These are phyloP conservation scores for Gnomoniopsis sp. DNA, from an alignment of 2,329 filamentous ascomycete species.

Conservation along the genomic window DNA sequence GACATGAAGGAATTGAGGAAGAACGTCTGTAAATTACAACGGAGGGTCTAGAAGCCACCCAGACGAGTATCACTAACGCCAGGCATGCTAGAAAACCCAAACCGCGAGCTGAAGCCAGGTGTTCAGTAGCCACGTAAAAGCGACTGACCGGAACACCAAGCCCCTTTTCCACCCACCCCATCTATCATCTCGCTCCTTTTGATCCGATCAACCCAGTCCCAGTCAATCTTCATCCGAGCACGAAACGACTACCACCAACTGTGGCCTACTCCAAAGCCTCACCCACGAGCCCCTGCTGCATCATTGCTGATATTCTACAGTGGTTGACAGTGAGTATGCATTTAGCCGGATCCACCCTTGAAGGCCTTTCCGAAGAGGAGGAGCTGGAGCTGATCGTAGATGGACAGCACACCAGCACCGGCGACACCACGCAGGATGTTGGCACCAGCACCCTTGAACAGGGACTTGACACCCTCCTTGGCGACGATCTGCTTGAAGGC, in stretches of 20 bases:
- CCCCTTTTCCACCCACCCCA: constrained; percentile 25
- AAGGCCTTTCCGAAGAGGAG: constrained; percentile 99
- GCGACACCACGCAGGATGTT: constrained; percentile 99
- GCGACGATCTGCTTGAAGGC: constrained; percentile 94
- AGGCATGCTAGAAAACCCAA: constrained; percentile 19
- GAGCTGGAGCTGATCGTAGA: constrained; percentile 99
- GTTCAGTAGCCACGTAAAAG: constrained; percentile 2
- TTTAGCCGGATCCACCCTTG: constrained; percentile 61
- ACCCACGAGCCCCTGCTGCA: constrained; percentile 38
- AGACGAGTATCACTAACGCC: constrained; percentile 20
- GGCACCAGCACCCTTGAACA: constrained; percentile 99
- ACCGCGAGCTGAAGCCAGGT: constrained; percentile 12
- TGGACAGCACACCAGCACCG: constrained; percentile 99
- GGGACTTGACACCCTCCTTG: constrained; percentile 96
- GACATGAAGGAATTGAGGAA: constrained; percentile 1
- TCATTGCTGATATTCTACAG: constrained; percentile 27
- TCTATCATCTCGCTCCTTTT: constrained; percentile 20
- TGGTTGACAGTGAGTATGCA: constrained; percentile 40
- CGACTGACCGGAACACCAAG: constrained; percentile 28
- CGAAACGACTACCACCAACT: constrained; percentile 17
- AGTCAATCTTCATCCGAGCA: constrained; percentile 26
- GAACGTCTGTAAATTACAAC: constrained; percentile 20
- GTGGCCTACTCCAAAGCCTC: constrained; percentile 23
- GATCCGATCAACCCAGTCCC: constrained; percentile 17
- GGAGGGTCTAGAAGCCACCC: constrained; percentile 20